Base-by-base conservation (phyloP, 495 filamentous ascomycete species). In the Lophiostoma macrostomum region DNA sequence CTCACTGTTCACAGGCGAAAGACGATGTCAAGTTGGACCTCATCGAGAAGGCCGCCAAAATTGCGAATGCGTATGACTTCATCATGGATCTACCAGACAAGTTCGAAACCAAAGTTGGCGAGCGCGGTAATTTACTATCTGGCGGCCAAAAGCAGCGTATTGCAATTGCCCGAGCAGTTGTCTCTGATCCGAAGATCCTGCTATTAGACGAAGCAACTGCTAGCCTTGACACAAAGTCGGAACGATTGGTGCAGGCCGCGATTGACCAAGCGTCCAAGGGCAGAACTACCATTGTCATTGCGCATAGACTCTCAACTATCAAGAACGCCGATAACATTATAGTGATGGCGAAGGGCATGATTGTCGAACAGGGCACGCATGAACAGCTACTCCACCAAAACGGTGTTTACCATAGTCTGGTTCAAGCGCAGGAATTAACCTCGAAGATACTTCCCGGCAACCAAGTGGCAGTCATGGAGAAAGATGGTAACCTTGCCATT, bases 91-190 rank as follows among this genome's bases (percentile, higher is more conserved):
- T 97, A 4, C 91, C 93, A 0, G 86, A 96, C 66, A 84, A 86
- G 1, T 96, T 96, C 64, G 82, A 96, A 61, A 97, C 93, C 0
- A 87, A 94, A 56, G 93, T 98, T 43, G 93, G 93, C 45, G 91
- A 97, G 68, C 86, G 93, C 36, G 93, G 93, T 11, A 95, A 95
- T 68, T 70, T 96, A 32, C 76, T 98, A 29, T 91, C 86, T 47
- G 93, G 93, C 68, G 93, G 93, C 23, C 93, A 98, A 71, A 96
- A 96, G 68, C 93, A 98, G 67, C 87, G 93, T 53, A 93, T 96
- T 67, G 81, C 82, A 3, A 86, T 86, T 69, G 91, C 93, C 6
- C 81, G 93, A 61, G 91, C 91, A 25, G 82, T 98, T 48, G 88
- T 97, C 23, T 88, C 83, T 37, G 86, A 98, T 65, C 93, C 93